Evolutionary conservation across 352 stramenopile genomes (phyloP), one percentile per base, ranked within the genome.

Genomic region (Hyaloperonospora arabidopsidis): DNA sequence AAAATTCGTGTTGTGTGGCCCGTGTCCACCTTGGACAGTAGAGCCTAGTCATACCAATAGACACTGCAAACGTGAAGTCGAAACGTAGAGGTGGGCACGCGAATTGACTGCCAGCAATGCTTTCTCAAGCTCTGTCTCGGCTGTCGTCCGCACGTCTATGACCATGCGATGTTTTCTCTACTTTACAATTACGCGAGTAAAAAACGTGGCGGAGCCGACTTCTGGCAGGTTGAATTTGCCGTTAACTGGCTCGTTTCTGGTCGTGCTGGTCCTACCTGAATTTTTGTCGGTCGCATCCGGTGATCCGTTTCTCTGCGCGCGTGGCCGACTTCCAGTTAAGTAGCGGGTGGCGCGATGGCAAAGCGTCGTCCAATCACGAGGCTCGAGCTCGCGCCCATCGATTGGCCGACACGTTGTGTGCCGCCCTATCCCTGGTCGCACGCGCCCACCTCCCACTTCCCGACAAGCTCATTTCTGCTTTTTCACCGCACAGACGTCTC

Each of bases 381-480:
- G 7, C 5, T 10, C 13, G n/a, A 22, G 23, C 15, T 4, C 2
- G 10, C 18, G 38, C 28, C 11, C 34, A 53, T 57, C 38, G 19
- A 64, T 60, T 64, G 51, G 57, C 45, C 53, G 18, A 39, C 48
- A 49, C 38, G 45, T 21, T 44, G 40, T 52, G 49, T 35, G 63
- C 50, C 54, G 55, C 57, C 53, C 29, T 62, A 59, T 60, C 52
- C 54, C 48, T 49, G 18, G 35, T 2, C 48, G 29, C 48, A 61
- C 35, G 15, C 21, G 12, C 36, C 25, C 28, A 32, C 14, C 36
- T 63, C 54, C 36, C 40, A 57, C 28, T 19, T 41, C 7, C 41
- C 12, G 41, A 13, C 21, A 54, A 32, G 38, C 54, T 69, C 64
- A 72, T 65, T 72, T 69, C 56, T 52, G 39, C 35, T 63, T 69